Conservation (phyloP, 2,329 filamentous ascomycete genomes). For the Fusarium chuoi region DNA sequence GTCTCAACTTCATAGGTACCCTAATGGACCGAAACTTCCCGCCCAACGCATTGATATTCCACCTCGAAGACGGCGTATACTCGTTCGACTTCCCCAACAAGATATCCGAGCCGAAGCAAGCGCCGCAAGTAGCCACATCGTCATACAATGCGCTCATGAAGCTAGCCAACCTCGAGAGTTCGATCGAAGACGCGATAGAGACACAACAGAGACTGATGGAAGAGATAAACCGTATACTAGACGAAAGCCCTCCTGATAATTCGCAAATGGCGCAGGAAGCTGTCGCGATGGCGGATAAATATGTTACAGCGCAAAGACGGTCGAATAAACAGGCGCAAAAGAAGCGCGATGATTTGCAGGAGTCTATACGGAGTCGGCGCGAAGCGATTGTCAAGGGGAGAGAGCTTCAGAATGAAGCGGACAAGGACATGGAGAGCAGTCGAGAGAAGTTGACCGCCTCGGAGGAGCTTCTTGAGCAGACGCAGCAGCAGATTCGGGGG, state of each 20-base stretch:
- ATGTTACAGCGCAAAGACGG: constrained; percentile 72
- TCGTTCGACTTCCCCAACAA: constrained; percentile 74
- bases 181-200: constrained; percentile 87
- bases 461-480: constrained; percentile 63
- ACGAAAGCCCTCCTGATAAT: constrained; percentile 53
- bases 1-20: constrained; percentile 81
- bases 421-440: constrained; percentile 70
- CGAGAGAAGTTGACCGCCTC: constrained; percentile 68
- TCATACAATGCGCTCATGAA: constrained; percentile 91
- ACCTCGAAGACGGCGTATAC: constrained; percentile 88
- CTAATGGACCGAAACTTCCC: constrained; percentile 79
- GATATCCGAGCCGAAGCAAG: constrained; percentile 62
- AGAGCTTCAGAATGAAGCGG: constrained; percentile 66
- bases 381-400: constrained; percentile 74
- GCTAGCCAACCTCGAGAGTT: constrained; percentile 87
- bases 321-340: constrained; percentile 70
- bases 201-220: constrained; percentile 78
- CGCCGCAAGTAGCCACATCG: constrained; percentile 69
- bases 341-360: constrained; percentile 73
- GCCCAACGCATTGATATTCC: constrained; percentile 84
- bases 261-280: constrained; percentile 62
- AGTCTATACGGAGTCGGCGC: constrained; percentile 72
- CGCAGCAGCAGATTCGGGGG: constrained; percentile 76
- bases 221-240: constrained; percentile 76
- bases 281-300: constrained; percentile 59